Evolutionary conservation across 768 basidiomycete genomes (phyloP).

Genomic region (Boletus bicolor): DNA sequence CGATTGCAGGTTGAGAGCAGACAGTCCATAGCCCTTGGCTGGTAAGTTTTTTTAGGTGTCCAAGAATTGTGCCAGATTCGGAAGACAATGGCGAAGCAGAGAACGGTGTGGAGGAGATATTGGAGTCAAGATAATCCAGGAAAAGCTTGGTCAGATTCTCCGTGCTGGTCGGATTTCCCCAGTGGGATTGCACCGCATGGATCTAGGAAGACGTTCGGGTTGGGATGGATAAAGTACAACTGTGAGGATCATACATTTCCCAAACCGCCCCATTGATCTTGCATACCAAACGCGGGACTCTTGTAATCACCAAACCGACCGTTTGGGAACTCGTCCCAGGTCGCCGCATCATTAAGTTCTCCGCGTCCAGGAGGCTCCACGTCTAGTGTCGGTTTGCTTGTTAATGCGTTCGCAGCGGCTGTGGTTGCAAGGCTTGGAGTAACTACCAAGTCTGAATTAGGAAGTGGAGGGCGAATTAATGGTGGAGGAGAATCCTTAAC

Average conservation of each 20-base stretch:
- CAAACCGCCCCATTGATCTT: constrained; percentile 74
- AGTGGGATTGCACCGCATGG: constrained; percentile 59
- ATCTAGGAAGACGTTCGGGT: constrained; percentile 40
- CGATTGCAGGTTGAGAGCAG: constrained; percentile 92
- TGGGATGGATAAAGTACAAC: neutral
- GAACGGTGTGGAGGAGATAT: constrained; percentile 80
- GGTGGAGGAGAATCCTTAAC: constrained; percentile 41
- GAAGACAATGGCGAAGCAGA: constrained; percentile 75
- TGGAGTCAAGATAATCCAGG: constrained; percentile 72
- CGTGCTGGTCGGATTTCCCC: constrained; percentile 63
- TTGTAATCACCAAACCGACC: constrained; percentile 97
- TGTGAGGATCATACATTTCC: constrained; percentile 43
- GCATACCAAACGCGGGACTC: constrained; percentile 89
- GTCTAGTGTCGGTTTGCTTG: constrained; percentile 46
- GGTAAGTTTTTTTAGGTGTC: constrained; percentile 74
- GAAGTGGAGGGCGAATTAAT: constrained; percentile 27
- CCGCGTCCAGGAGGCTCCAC: constrained; percentile 59
- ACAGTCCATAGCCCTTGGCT: constrained; percentile 91
- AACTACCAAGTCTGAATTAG: constrained; percentile 44
- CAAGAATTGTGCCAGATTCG: constrained; percentile 80
- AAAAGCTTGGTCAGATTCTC: constrained; percentile 79
- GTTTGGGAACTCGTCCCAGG: constrained; percentile 97
- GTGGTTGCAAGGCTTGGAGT: constrained; percentile 64
- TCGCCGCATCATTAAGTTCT: constrained; percentile 71
- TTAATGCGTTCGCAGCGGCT: constrained; percentile 55